phyloP scores from a whole-genome alignment of 164 flowering plant genomes.

The Aristolochia fimbriata region DNA sequence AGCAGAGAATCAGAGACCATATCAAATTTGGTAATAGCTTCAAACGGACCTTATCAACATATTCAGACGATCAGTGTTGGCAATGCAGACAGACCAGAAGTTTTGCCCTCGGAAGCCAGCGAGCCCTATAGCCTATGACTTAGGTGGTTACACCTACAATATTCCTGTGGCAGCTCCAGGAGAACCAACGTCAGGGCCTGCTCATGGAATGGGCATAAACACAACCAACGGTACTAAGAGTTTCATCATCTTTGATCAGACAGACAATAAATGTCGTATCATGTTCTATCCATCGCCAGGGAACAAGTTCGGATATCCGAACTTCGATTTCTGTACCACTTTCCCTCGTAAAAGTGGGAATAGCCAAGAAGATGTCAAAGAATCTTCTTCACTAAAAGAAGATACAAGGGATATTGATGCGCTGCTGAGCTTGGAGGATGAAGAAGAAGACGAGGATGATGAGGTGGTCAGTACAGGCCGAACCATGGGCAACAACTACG shows the following conservation, averaged over 20 bases:
- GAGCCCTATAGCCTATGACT: slow-evolving; percentile 24
- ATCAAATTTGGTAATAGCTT: no score
- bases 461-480: slow-evolving; percentile 71
- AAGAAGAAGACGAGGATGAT: slow-evolving; percentile 13
- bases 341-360: slow-evolving; percentile 6
- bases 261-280: slow-evolving; percentile 43
- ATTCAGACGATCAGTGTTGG: not conserved
- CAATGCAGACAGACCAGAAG: slow-evolving; percentile 39
- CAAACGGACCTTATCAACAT: no score
- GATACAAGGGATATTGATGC: slow-evolving; percentile 74
- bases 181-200: slow-evolving; percentile 20
- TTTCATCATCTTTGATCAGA: slow-evolving; percentile 66
- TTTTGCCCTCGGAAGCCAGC: slow-evolving; percentile 16
- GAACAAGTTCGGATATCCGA: slow-evolving; percentile 18
- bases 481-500: slow-evolving; percentile 28
- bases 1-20: no score
- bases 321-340: slow-evolving; percentile 20
- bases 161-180: slow-evolving; percentile 21
- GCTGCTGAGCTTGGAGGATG: slow-evolving; percentile 56
- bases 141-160: slow-evolving; percentile 21
- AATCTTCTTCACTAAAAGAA: slow-evolving; percentile 33
- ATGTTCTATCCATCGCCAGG: slow-evolving; percentile 49
- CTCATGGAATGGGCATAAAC: slow-evolving; percentile 45
- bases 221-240: slow-evolving; percentile 56
- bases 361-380: slow-evolving; percentile 13